phyloP scores from a whole-genome alignment of 2,329 filamentous ascomycete genomes.

The Epichloe typhina region DNA sequence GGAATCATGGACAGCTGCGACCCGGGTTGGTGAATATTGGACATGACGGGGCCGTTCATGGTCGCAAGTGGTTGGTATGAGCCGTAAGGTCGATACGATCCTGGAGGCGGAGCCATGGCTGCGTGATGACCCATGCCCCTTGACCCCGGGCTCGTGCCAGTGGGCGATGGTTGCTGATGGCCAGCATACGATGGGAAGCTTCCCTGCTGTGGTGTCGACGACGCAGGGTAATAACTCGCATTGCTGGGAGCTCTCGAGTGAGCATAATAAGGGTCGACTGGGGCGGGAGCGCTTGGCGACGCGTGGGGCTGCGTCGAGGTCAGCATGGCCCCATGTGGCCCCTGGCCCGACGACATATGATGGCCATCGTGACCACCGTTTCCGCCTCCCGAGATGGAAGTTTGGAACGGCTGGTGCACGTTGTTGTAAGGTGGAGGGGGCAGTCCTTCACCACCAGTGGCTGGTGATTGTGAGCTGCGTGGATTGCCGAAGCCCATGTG shows the following conservation, averaged over 20 bases:
- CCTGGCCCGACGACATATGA: constrained; percentile 18
- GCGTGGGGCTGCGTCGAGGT: constrained; percentile 30
- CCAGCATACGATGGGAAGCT: constrained; percentile 30
- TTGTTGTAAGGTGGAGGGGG: constrained; percentile 56
- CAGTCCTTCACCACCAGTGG: constrained; percentile 45
- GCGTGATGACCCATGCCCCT: constrained; percentile 24
- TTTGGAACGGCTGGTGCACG: constrained; percentile 51
- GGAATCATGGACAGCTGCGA: constrained; percentile 60
- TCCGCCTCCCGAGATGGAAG: constrained; percentile 38
- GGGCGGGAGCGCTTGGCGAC: constrained; percentile 38
- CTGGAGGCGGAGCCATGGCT: constrained; percentile 31
- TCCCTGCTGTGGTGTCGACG: constrained; percentile 33
- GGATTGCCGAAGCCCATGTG: constrained; percentile 27
- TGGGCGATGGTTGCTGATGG: constrained; percentile 33
- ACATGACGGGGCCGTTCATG: constrained; percentile 58
- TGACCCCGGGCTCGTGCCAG: constrained; percentile 24
- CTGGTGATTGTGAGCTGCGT: constrained; percentile 31
- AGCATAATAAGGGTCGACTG: constrained; percentile 47
- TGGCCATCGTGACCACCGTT: constrained; percentile 22
- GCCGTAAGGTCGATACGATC: constrained; percentile 34
- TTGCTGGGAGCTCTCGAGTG: constrained; percentile 40
- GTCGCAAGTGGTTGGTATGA: constrained; percentile 40
- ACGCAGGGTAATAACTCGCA: constrained; percentile 46
- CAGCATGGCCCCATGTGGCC: constrained; percentile 13
- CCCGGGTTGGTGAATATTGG: constrained; percentile 63